Conservation (phyloP, 805 yeast genomes). For the Candida easanensis region DNA sequence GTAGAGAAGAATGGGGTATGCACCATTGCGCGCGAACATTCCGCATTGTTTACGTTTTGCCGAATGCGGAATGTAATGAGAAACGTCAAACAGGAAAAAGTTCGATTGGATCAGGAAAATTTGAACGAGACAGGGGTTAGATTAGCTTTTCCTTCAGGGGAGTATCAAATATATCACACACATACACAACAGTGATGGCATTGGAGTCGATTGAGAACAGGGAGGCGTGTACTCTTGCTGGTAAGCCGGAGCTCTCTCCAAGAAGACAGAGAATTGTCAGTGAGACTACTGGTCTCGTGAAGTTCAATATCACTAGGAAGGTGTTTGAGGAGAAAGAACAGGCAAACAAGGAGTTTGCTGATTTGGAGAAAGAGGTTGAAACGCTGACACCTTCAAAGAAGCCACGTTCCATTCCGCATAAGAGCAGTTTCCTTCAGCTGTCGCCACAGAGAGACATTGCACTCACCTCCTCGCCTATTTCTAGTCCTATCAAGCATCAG, state of each 20-base stretch:
- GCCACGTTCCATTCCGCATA: conserved; percentile 1
- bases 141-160: no score
- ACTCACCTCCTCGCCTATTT: not conserved
- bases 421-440: conserved; percentile 9
- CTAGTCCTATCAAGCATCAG: not conserved
- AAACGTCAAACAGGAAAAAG: not conserved
- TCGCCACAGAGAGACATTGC: conserved; percentile 5
- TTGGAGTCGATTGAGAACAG: conserved; percentile 9
- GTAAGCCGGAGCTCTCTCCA: conserved; percentile 9
- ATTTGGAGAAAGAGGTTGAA: conserved; percentile 10
- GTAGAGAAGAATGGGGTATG: no score
- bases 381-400: conserved; percentile 1
- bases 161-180: no score
- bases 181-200: conserved; percentile 3
- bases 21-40: no score
- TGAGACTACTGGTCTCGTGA: conserved; percentile 49
- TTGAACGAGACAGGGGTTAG: no score
- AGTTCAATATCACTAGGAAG: conserved; percentile 31
- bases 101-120: conserved; percentile 3
- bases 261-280: conserved; percentile 40
- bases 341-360: conserved; percentile 17
- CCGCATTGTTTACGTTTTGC: conserved; percentile 7
- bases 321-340: conserved; percentile 12
- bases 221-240: not conserved
- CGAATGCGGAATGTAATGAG: conserved; percentile 2